These are phyloP conservation scores for Lepidium didymum DNA, from an alignment of 345 rosid genomes.

Conservation along the genomic window DNA sequence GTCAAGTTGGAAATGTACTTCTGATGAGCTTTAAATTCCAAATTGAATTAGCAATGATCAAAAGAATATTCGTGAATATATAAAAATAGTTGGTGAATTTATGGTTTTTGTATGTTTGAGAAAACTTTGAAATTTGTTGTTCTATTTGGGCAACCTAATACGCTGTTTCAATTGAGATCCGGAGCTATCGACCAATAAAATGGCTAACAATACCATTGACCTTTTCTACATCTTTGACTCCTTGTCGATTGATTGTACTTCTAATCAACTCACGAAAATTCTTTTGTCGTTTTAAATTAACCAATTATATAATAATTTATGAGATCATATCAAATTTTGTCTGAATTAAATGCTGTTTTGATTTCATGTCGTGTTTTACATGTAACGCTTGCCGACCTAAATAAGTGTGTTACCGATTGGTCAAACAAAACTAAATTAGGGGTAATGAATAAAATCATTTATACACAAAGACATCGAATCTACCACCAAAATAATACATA, in stretches of 20 bases:
- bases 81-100: not conserved
- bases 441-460: not conserved
- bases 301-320: not conserved
- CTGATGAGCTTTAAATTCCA: too few species aligned
- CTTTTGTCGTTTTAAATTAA: not conserved
- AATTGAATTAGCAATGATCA: too few species aligned
- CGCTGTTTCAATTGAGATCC: not conserved
- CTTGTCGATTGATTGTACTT: not conserved
- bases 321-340: not conserved
- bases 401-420: not conserved
- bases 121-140: not conserved
- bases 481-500: not conserved
- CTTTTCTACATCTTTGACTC: not conserved
- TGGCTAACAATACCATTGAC: not conserved
- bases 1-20: too few species aligned
- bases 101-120: too few species aligned
- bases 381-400: slow-evolving; percentile 15
- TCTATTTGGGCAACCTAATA: not conserved
- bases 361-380: not conserved
- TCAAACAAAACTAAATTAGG: slow-evolving; percentile 15
- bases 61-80: not conserved
- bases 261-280: not conserved
- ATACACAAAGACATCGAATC: not conserved
- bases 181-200: not conserved
- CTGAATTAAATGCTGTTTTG: not conserved